Evolutionary conservation across 345 rosid species (phyloP), one percentile per base, ranked within the genome.

Genomic region (Camelina laxa): DNA sequence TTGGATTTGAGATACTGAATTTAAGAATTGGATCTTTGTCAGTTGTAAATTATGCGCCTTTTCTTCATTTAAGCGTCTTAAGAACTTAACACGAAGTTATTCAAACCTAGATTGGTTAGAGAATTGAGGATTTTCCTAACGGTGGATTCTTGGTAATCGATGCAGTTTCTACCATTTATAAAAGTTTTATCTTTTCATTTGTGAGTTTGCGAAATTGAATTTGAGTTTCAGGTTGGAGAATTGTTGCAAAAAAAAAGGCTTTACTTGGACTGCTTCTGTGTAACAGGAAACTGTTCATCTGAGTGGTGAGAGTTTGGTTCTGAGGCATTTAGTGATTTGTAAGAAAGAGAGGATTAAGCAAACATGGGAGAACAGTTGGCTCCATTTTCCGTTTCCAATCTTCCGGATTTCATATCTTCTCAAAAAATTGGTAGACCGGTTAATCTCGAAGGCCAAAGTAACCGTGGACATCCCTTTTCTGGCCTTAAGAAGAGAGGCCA

Each of bases 401-500:
- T 75, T 67, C 78, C 76, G 2, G 89, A 82, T 60, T 76, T 84
- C 49, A 62, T 74, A 20, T 57, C 78, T 45, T 80, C 82, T 1
- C 65, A 75, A 78, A 75, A 75, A 9, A 35, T 62, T 55, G 87
- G 79, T 69, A 84, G 87, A 83, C 72, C 67, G 1, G 60, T 68
- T 45, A 70, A 48, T 81, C 54, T 60, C 5, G 84, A 87, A 45
- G 90, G 78, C 5, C 67, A 79, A 72, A 77, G 69, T 30, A 87
- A 65, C 79, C 86, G 80, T 21, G 75, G 84, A 1, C 59, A 82
- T 65, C 80, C 82, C 24, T 77, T 79, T 60, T 72, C 82, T 4
- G 87, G 91, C 38, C 78, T 72, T 22, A 95, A 89, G 88, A 95
- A 90, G 85, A 89, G 99, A 83, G 94, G 92, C 22, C 97, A 90